A percentile compares a stretch with the other conserved stretches of the same genome.
phyloP scores from a whole-genome alignment of 2,329 filamentous ascomycete species.

The Monascus ruber region DNA sequence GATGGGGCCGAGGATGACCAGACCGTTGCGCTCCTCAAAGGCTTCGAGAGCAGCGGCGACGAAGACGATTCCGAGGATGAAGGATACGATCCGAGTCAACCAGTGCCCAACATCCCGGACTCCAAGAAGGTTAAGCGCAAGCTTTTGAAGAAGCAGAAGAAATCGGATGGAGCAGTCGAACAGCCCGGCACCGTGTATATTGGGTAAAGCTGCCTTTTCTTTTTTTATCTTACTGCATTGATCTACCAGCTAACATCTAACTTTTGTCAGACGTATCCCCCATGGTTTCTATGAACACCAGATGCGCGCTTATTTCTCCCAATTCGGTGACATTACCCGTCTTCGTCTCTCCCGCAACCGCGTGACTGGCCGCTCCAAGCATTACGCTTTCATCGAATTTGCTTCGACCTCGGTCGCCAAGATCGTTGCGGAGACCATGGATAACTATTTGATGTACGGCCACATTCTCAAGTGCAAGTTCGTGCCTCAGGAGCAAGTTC shows the following conservation, averaged over 20 bases:
- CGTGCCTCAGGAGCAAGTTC: conserved; percentile 64
- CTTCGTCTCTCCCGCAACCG: conserved; percentile 84
- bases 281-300: conserved; percentile 96
- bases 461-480: conserved; percentile 84
- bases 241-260: conserved; percentile 7
- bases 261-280: conserved; percentile 54
- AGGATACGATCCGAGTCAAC: conserved; percentile 34
- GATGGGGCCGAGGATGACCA: conserved; percentile 38
- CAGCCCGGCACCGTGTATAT: conserved; percentile 74
- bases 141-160: conserved; percentile 40
- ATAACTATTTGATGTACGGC: conserved; percentile 91
- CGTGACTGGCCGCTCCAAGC: conserved; percentile 80
- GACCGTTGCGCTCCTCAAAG: conserved; percentile 42
- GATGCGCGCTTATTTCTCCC: conserved; percentile 85
- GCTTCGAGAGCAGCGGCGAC: conserved; percentile 45
- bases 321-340: conserved; percentile 73
- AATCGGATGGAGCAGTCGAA: conserved; percentile 24
- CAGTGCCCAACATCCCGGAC: conserved; percentile 32
- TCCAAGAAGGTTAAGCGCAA: conserved; percentile 39
- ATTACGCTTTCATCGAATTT: conserved; percentile 94
- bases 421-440: conserved; percentile 90
- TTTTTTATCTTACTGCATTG: conserved; percentile 1
- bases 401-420: conserved; percentile 64
- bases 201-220: conserved; percentile 37
- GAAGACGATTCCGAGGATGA: conserved; percentile 39